Evolutionary conservation across 495 filamentous ascomycete species (phyloP).

Genomic region (Staphylotrichum longicolle): DNA sequence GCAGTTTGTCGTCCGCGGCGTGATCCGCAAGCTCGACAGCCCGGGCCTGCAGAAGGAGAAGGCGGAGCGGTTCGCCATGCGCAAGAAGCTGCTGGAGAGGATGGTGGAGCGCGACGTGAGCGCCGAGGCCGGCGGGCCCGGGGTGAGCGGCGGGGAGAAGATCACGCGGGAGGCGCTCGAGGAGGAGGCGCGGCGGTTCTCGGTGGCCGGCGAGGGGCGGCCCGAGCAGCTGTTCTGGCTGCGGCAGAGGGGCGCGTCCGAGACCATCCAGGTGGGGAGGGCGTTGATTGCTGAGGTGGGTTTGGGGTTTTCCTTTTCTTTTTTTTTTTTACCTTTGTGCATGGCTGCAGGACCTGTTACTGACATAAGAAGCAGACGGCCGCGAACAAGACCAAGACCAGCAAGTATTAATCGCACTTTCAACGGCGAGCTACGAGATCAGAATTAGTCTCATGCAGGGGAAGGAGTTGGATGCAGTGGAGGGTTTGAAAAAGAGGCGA

Average conservation of each 20-base stretch:
- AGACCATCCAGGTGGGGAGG: constrained; percentile 42
- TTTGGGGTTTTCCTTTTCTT: background rate
- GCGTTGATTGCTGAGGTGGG: constrained; percentile 26
- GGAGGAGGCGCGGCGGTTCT: constrained; percentile 65
- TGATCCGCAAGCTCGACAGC: constrained; percentile 76
- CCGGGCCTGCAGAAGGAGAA: constrained; percentile 75
- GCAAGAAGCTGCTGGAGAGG: constrained; percentile 59
- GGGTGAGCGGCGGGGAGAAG: constrained; percentile 55
- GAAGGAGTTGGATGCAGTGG: background rate
- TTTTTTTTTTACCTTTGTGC: no score
- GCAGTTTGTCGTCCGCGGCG: constrained; percentile 64
- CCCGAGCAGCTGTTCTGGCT: constrained; percentile 56
- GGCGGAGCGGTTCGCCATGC: constrained; percentile 73
- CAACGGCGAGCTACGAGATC: background rate
- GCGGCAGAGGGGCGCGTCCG: constrained; percentile 39
- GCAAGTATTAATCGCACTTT: constrained; percentile 6
- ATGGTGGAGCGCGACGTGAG: constrained; percentile 38
- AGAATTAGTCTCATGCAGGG: no score
- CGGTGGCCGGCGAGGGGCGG: constrained; percentile 44
- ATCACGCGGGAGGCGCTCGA: constrained; percentile 50
- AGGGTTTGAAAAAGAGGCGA: no score
- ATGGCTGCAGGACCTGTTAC: no score
- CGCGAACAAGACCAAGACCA: constrained; percentile 25
- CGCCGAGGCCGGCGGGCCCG: constrained; percentile 45
- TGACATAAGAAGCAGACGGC: background rate